These are phyloP conservation scores for Aspergillus fumigatus DNA, from an alignment of 2,329 filamentous ascomycete species.

Conservation along the genomic window DNA sequence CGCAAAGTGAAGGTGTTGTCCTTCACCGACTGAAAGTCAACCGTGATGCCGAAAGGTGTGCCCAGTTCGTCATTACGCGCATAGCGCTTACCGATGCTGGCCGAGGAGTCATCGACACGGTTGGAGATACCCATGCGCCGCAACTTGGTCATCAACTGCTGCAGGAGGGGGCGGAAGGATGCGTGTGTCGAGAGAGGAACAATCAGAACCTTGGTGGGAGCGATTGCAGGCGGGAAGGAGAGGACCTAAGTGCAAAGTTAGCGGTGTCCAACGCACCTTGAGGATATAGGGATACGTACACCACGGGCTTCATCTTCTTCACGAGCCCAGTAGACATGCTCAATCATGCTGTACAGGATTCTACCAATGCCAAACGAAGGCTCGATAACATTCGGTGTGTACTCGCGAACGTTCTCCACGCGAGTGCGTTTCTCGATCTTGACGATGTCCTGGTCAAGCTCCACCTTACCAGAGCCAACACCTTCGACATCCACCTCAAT, in stretches of 20 bases:
- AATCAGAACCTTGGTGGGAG: constrained; percentile 93
- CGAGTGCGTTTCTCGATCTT: constrained; percentile 79
- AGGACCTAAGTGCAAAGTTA: constrained; percentile 50
- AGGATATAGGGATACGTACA: constrained; percentile 54
- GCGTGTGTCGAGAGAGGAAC: constrained; percentile 80
- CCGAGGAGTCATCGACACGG: constrained; percentile 83
- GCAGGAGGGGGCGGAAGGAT: constrained; percentile 73
- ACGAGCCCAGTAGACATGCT: constrained; percentile 94
- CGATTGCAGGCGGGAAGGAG: constrained; percentile 70
- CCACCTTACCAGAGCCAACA: constrained; percentile 66
- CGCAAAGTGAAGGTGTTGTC: constrained; percentile 82
- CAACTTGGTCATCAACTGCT: constrained; percentile 68
- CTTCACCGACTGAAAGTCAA: constrained; percentile 92
- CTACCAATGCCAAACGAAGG: constrained; percentile 96
- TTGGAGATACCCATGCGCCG: constrained; percentile 73
- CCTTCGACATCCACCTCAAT: constrained; percentile 69
- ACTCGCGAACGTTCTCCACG: constrained; percentile 80
- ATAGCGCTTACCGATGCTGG: constrained; percentile 92
- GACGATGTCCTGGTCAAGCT: constrained; percentile 74
- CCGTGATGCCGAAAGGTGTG: constrained; percentile 86
- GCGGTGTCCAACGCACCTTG: constrained; percentile 3
- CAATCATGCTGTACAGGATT: constrained; percentile 87
- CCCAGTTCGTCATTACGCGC: constrained; percentile 93
- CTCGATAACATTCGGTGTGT: constrained; percentile 93
- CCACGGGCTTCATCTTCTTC: constrained; percentile 78